Evolutionary conservation across 2,329 filamentous ascomycete genomes (phyloP).

Genomic region (Colletotrichum shisoi): DNA sequence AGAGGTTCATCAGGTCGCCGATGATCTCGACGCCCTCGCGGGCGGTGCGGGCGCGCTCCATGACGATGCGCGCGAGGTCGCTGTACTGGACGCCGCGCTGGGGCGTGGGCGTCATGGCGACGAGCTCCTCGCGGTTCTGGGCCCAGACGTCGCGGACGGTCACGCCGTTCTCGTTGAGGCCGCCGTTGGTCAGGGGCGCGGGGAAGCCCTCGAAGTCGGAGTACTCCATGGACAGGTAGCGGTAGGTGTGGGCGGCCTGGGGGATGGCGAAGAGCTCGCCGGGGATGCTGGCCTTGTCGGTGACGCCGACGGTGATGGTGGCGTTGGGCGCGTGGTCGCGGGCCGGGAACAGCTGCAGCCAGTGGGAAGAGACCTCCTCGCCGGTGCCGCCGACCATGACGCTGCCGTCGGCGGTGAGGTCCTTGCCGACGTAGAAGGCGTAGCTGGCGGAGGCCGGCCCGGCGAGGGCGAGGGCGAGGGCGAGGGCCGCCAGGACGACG

Average conservation of each 20-base stretch:
- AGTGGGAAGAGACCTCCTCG: slow-evolving; percentile 58
- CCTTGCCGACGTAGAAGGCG: slow-evolving; percentile 58
- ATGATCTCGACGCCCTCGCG: slow-evolving; percentile 55
- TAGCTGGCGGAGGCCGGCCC: slow-evolving; percentile 51
- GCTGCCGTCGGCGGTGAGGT: slow-evolving; percentile 53
- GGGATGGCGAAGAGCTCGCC: slow-evolving; percentile 43
- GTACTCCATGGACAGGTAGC: slow-evolving; percentile 46
- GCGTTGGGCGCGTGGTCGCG: slow-evolving; percentile 52
- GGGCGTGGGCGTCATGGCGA: slow-evolving; percentile 52
- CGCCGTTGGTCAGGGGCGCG: slow-evolving; percentile 55
- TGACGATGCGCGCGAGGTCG: slow-evolving; percentile 51
- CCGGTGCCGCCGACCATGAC: slow-evolving; percentile 57
- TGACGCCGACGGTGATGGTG: slow-evolving; percentile 54
- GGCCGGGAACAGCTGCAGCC: slow-evolving; percentile 56
- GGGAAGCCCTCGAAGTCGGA: slow-evolving; percentile 54
- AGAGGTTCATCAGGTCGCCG: slow-evolving; percentile 49
- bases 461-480: slow-evolving; percentile 36
- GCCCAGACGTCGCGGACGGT: slow-evolving; percentile 55
- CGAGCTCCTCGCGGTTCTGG: slow-evolving; percentile 50
- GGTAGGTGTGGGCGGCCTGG: slow-evolving; percentile 43
- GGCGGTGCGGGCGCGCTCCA: slow-evolving; percentile 52
- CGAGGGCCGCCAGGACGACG: slow-evolving; percentile 35
- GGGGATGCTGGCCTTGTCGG: slow-evolving; percentile 50
- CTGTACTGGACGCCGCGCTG: slow-evolving; percentile 54
- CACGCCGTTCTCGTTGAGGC: slow-evolving; percentile 53